A percentile compares a stretch with the other conserved stretches of the same genome.
Conservation (phyloP, 2,329 filamentous ascomycete genomes). For the Venturia asperata region DNA sequence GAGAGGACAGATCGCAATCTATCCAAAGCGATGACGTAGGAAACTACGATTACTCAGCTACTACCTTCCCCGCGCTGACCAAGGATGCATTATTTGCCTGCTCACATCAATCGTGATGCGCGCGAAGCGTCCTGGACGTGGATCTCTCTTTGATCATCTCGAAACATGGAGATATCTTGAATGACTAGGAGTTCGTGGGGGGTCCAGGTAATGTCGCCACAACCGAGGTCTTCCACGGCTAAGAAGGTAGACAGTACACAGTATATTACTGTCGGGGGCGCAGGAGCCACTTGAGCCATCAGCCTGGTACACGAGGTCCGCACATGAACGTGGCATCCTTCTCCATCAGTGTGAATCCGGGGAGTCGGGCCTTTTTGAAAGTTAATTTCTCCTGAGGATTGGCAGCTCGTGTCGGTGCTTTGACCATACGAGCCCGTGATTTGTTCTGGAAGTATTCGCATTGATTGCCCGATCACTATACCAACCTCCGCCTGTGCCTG, state of each 20-base stretch:
- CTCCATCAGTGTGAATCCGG: background rate
- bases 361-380: background rate
- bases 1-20: background rate
- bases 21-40: background rate
- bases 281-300: background rate
- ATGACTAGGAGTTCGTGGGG: background rate
- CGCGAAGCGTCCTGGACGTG: background rate
- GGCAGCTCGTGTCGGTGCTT: background rate
- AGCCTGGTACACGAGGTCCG: background rate
- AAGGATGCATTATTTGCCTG: background rate
- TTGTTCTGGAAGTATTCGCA: background rate
- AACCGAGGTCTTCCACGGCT: background rate
- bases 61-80: background rate
- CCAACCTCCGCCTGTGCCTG: background rate
- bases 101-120: background rate
- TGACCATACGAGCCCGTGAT: background rate
- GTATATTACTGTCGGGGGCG: background rate
- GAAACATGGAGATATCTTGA: background rate
- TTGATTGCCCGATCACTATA: no score
- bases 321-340: background rate
- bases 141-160: constrained; percentile 3
- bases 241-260: no score
- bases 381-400: background rate
- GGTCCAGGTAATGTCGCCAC: background rate
- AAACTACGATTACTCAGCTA: background rate